A percentile compares a stretch with the other conserved stretches of the same genome.
Evolutionary conservation across 441 rosid species (phyloP).

Genomic region (Gossypium trilobum): DNA sequence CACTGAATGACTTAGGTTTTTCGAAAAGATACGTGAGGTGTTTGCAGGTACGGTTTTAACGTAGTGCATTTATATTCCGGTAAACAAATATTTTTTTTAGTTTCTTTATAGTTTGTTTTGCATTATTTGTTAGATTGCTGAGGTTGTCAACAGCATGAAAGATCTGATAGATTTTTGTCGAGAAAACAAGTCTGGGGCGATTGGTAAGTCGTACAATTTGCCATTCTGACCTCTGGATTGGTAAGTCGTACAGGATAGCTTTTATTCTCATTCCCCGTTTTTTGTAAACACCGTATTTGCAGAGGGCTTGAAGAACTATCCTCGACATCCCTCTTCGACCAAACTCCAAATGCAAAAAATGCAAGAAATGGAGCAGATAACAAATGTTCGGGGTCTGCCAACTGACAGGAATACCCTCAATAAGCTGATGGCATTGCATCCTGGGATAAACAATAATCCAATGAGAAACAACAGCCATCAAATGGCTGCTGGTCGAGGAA

Average conservation of each 20-base stretch:
- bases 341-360: slow-evolving; percentile 78
- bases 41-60: slow-evolving; percentile 55
- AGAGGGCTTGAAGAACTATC: slow-evolving; percentile 89
- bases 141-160: slow-evolving; percentile 99
- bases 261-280: background rate
- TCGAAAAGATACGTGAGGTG: slow-evolving; percentile 95
- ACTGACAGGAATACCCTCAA: slow-evolving; percentile 68
- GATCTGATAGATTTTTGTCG: slow-evolving; percentile 79
- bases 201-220: slow-evolving; percentile 39
- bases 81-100: background rate
- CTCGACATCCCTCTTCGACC: slow-evolving; percentile 43
- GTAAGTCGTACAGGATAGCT: slow-evolving; percentile 26
- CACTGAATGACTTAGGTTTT: slow-evolving; percentile 86
- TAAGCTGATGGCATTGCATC: slow-evolving; percentile 69
- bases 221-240: slow-evolving; percentile 24
- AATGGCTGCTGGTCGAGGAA: slow-evolving; percentile 44
- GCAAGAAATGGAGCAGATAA: slow-evolving; percentile 85
- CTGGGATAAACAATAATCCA: slow-evolving; percentile 51
- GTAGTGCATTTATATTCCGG: background rate
- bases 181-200: slow-evolving; percentile 74
- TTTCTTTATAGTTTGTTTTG: slow-evolving; percentile 6
- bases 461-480: slow-evolving; percentile 47
- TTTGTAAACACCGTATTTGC: slow-evolving; percentile 22
- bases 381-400: slow-evolving; percentile 65
- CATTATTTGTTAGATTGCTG: slow-evolving; percentile 55